Base-by-base conservation (phyloP, 2,329 filamentous ascomycete genomes). In the Graphilbum fragrans region DNA sequence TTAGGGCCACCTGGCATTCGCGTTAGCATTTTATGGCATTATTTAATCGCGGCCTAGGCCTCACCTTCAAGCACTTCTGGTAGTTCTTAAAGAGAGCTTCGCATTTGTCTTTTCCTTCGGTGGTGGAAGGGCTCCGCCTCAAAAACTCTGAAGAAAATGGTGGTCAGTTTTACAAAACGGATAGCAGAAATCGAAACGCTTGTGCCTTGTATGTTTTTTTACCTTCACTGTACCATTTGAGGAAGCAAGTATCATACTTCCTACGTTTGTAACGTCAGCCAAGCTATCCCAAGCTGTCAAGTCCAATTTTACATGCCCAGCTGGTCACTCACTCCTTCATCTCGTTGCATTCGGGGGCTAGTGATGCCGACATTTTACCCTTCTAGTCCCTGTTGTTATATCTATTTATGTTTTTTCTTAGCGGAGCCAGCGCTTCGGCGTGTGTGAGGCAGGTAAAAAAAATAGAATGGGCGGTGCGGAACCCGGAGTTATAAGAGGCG, bases 171-270 rank as follows among this genome's bases (percentile, higher is more conserved):
- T 29, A 14, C 25, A 29, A 14, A 29, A 8, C 18, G 44, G 38
- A 65, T 21, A 46, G 39, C 22, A 35, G 21, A n/a, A n/a, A 9
- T 14, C 2, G 12, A 5, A 19, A 5, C 4, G 32, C 17, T 6
- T 34, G n/a, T n/a, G n/a, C n/a, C n/a, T n/a, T n/a, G n/a, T n/a
- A n/a, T n/a, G n/a, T n/a, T n/a, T n/a, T n/a, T n/a, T 6, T 70
- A 95, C 92, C 96, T 64, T 98, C 92, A 58, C 88, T 95, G 62
- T 98, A 98, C 92, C 92, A 98, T 65, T 94, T 96, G 49, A 98
- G 67, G 59, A 98, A 98, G 65, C 92, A 98, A 40, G 82, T 88
- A 61, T 98, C 92, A 58, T 98, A 98, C 53, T 81, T 85, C 59
- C 88, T 95, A 47, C 3, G 14, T 34, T 34, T 38, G 35, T 41